Evolutionary conservation across 176 grass and related monocot genomes (phyloP), one percentile per base, ranked within the genome.

Genomic region (Oryza glumipatula): DNA sequence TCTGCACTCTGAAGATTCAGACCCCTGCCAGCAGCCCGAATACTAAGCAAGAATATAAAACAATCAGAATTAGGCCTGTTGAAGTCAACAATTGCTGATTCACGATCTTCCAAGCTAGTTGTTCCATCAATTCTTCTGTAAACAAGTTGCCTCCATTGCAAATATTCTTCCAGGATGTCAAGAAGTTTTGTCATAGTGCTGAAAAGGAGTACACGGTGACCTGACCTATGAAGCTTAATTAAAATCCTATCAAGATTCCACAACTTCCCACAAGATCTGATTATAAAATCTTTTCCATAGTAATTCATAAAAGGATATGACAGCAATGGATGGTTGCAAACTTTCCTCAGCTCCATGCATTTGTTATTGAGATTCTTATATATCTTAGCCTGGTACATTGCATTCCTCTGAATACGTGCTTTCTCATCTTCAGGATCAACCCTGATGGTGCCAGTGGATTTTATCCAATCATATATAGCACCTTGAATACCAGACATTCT

Each of bases 121-220:
- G 97, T 91, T 51, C 97, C 97, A 87, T 99, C 97, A 54, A 99
- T 99, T 72, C 97, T 78, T 84, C 97, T 89, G 83, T 99, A 99
- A 45, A 92, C 86, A 80, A 99, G 89, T 22, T 80, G 77, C 51
- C 97, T 88, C 97, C 94, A 96, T 78, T 90, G 97, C 80, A 99
- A 84, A 85, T 99, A 99, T 74, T 99, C 97, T 81, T 99, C 97
- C 78, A 99, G 77, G 47, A 99, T 96, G 84, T 99, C 97, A 66
- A 99, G 91, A 88, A 99, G 92, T 84, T 99, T 99, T 43, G 97
- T 99, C 97, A 99, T 99, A n/a, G 97, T 99, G 76, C 97, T 99
- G 72, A 99, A 99, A 65, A 99, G 85, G 56, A 99, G 97, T 51
- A 99, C 97, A 73, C 97, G 94, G 54, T 99, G 97, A 44, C 97